Evolutionary conservation across 257 asterid species (phyloP).

Genomic region (Rehmannia glutinosa): DNA sequence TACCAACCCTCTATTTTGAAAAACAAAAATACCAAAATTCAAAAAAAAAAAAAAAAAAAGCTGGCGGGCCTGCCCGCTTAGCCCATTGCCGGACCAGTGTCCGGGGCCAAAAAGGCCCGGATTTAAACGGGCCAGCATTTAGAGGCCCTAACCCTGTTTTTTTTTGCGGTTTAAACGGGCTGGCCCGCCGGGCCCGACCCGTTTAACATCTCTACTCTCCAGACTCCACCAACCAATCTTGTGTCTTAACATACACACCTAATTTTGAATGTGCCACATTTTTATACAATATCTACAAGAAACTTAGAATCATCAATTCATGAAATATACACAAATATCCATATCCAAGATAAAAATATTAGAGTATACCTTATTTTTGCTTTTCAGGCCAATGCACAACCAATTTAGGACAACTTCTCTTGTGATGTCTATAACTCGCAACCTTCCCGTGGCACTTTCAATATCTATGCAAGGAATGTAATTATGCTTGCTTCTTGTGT

Average conservation of each 20-base stretch:
- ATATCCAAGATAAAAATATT: neutral
- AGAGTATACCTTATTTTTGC: slow-evolving; percentile 73
- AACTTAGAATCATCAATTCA: slow-evolving; percentile 9
- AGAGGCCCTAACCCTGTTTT: too few relatives aligned
- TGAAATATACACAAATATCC: slow-evolving; percentile 13
- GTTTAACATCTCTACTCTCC: too few relatives aligned
- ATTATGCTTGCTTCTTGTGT: slow-evolving; percentile 77
- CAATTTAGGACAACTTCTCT: slow-evolving; percentile 76
- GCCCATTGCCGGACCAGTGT: too few relatives aligned
- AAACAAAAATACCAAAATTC: too few relatives aligned
- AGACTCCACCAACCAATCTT: slow-evolving; percentile 68
- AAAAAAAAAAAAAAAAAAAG: too few relatives aligned
- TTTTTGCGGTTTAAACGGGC: too few relatives aligned
- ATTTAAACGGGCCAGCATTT: too few relatives aligned
- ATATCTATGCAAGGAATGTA: slow-evolving; percentile 92
- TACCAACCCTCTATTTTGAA: too few relatives aligned
- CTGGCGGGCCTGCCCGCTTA: too few relatives aligned
- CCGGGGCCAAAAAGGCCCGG: too few relatives aligned
- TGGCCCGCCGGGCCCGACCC: too few relatives aligned
- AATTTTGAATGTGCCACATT: slow-evolving; percentile 89
- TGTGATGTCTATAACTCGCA: slow-evolving; percentile 72
- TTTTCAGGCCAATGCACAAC: slow-evolving; percentile 76
- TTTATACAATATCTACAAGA: slow-evolving; percentile 60
- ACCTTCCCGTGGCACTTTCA: slow-evolving; percentile 44
- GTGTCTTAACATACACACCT: slow-evolving; percentile 59